A percentile compares a stretch with the other conserved stretches of the same genome.
Conservation (phyloP, 106 monocot species). For the Allium cepa region DNA sequence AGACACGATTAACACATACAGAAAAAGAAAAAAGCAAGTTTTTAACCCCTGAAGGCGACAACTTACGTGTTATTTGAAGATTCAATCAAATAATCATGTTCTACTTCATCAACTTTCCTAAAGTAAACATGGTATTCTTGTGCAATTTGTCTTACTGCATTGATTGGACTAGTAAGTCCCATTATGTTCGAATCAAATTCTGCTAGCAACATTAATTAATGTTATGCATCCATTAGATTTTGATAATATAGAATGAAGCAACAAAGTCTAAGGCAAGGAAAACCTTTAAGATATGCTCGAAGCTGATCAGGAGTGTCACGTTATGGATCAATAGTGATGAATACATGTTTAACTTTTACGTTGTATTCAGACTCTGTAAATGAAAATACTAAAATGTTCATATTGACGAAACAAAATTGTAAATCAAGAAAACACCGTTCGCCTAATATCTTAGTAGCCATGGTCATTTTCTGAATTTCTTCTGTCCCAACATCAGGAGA, state of each 20-base stretch:
- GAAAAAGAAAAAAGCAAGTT: too few relatives aligned
- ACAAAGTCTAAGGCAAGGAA: too few relatives aligned
- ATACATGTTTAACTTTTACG: constrained; percentile 64
- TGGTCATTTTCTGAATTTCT: constrained; percentile 78
- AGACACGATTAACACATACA: neutral
- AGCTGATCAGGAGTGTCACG: too few relatives aligned
- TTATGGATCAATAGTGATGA: too few relatives aligned
- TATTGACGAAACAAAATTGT: too few relatives aligned
- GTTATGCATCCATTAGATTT: neutral
- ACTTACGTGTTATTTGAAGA: constrained; percentile 79
- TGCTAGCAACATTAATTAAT: constrained; percentile 32
- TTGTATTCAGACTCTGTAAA: constrained; percentile 50
- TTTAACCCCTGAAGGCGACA: neutral
- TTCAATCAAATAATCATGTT: constrained; percentile 93
- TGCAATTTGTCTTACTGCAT: constrained; percentile 75
- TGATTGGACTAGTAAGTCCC: too few relatives aligned
- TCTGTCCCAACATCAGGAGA: constrained; percentile 69
- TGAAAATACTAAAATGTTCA: neutral
- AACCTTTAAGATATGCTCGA: too few relatives aligned
- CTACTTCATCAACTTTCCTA: constrained; percentile 81
- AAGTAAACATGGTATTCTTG: constrained; percentile 91
- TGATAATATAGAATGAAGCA: neutral
- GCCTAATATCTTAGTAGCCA: constrained; percentile 70
- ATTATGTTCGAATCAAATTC: constrained; percentile 91
- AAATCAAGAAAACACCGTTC: constrained; percentile 28